These are phyloP conservation scores for Dactylellina sp. DNA, from an alignment of 2,329 filamentous ascomycete species.

Conservation along the genomic window DNA sequence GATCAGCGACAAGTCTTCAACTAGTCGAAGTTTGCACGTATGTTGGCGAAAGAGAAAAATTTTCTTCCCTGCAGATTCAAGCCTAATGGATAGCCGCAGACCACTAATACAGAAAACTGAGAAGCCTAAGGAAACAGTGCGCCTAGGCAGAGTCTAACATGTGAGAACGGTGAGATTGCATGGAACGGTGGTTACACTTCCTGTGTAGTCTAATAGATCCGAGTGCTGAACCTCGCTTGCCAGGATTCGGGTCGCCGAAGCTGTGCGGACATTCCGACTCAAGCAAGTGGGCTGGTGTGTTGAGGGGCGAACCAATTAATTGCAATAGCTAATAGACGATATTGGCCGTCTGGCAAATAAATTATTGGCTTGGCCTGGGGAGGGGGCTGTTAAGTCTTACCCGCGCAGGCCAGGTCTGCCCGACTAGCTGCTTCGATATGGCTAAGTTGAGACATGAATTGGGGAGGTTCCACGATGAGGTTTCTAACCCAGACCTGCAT, in stretches of 20 bases:
- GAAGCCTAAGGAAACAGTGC: not conserved
- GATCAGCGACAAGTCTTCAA: not conserved
- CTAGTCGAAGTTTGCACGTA: no score
- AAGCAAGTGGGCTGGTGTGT: slow-evolving; percentile 15
- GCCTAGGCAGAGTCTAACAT: not conserved
- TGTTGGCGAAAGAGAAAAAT: no score
- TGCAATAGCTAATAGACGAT: no score
- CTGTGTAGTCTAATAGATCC: not conserved
- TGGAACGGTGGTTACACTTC: no score
- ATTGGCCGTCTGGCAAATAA: slow-evolving; percentile 2
- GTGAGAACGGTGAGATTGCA: not conserved
- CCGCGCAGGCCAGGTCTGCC: not conserved
- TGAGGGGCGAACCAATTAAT: not conserved
- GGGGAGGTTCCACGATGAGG: slow-evolving; percentile 54
- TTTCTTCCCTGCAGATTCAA: not conserved
- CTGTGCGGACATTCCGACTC: slow-evolving; percentile 31
- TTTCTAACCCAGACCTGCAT: slow-evolving; percentile 50
- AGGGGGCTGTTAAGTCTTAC: slow-evolving; percentile 21
- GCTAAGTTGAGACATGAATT: slow-evolving; percentile 29
- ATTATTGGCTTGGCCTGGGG: slow-evolving; percentile 13
- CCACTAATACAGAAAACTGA: no score
- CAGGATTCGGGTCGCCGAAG: slow-evolving; percentile 42
- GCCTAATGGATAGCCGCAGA: not conserved
- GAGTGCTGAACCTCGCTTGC: slow-evolving; percentile 9
- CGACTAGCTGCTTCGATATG: slow-evolving; percentile 1